Evolutionary conservation across 163 green algal genomes (phyloP).

Genomic region (Scenedesmus sp.): DNA sequence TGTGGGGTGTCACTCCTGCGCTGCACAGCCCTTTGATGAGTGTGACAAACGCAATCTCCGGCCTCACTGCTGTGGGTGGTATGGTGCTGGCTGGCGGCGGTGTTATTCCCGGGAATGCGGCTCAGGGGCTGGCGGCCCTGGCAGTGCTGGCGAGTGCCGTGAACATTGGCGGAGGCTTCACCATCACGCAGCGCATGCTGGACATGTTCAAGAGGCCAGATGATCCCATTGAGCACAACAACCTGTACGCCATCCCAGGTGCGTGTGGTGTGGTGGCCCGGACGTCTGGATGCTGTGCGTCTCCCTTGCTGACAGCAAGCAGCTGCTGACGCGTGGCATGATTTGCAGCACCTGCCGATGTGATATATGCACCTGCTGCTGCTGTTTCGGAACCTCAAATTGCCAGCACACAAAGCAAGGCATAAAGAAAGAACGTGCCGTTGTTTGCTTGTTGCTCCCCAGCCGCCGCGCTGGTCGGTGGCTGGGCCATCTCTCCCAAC

Average conservation of each 20-base stretch:
- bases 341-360: neutral
- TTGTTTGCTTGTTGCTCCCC: too few relatives aligned
- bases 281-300: too few relatives aligned
- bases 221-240: slow-evolving; percentile 85
- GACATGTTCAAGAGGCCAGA: slow-evolving; percentile 91
- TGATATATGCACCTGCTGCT: too few relatives aligned
- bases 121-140: slow-evolving; percentile 63
- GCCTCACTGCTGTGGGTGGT: slow-evolving; percentile 66
- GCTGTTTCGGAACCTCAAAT: too few relatives aligned
- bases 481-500: neutral
- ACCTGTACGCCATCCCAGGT: slow-evolving; percentile 82
- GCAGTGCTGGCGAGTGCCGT: slow-evolving; percentile 82
- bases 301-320: too few relatives aligned
- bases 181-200: slow-evolving; percentile 88
- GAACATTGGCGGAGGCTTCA: slow-evolving; percentile 92
- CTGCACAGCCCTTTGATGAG: slow-evolving; percentile 96
- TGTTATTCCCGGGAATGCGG: slow-evolving; percentile 52
- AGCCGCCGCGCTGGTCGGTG: neutral
- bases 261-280: neutral
- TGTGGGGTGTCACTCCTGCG: slow-evolving; percentile 90
- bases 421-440: too few relatives aligned
- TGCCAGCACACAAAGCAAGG: too few relatives aligned
- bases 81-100: slow-evolving; percentile 71
- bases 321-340: neutral
- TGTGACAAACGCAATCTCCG: slow-evolving; percentile 93